A percentile compares a stretch with the other conserved stretches of the same genome.
Conservation (phyloP, 2,329 filamentous ascomycete species). For the Lasiodiplodia sp. region DNA sequence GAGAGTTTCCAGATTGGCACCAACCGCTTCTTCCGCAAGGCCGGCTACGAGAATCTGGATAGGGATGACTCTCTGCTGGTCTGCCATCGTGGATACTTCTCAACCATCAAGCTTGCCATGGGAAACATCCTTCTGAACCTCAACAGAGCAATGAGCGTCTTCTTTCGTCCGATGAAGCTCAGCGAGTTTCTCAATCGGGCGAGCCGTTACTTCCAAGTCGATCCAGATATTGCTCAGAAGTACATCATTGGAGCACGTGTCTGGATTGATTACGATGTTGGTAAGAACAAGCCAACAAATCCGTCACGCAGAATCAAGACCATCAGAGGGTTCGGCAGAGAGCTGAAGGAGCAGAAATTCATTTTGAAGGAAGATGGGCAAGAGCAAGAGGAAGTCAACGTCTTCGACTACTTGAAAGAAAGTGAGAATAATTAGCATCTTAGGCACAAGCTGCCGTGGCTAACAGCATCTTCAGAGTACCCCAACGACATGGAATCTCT, state of each 20-base stretch:
- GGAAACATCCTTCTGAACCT: conserved; percentile 3
- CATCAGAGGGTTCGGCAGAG: not conserved
- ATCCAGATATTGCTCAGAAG: not conserved
- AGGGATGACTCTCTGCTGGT: not conserved
- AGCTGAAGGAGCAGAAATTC: not conserved
- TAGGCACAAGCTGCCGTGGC: not conserved
- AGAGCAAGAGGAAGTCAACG: not conserved
- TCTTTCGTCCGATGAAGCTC: not conserved
- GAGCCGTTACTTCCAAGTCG: rapidly evolving
- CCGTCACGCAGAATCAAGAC: not conserved
- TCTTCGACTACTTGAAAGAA: not conserved
- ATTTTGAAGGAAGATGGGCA: not conserved
- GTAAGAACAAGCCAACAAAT: too few relatives aligned
- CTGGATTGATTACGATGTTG: not conserved
- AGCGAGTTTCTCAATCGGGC: not conserved
- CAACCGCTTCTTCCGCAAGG: conserved; percentile 2
- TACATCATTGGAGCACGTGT: not conserved
- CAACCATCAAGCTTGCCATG: conserved; percentile 28
- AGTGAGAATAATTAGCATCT: not conserved
- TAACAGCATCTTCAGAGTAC: not conserved
- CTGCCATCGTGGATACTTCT: conserved; percentile 6
- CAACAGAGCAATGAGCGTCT: not conserved
- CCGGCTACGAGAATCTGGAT: not conserved
- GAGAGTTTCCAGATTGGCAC: not conserved
- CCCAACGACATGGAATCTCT: not conserved